Base-by-base conservation (phyloP, 176 grass and related monocot species). In the Aegilops speltoides region DNA sequence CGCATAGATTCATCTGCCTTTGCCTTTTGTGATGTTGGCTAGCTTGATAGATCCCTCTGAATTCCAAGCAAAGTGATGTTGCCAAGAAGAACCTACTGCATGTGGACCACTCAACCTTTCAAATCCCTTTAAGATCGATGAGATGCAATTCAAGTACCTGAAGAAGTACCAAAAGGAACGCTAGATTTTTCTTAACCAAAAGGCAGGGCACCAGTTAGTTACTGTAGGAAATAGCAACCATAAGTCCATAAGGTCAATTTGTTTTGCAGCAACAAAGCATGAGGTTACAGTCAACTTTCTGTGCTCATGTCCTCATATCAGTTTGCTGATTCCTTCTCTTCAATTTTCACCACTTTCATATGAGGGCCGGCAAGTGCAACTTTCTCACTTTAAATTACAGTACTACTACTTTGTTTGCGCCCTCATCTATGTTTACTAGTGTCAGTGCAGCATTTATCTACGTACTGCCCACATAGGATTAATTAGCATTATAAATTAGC, bases 291-390 rank as follows among this genome's bases (percentile, higher is more conserved):
- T 20, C 61, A 64, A 14, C 24, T 68, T 68, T 81, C 6, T 52
- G 12, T 66, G 20, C 11, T 65, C 63, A 43, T 10, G 64, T 34
- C 33, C 33, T 34, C 33, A 34, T 34, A 34, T 34, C 33, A 34
- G 33, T 34, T 34, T 34, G 33, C 1, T 34, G 33, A 34, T 34
- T 34, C 33, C 33, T 50, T 34, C 17, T 4, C 24, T 76, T 54
- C 61, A 28, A 28, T 26, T 76, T 54, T 60, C 50, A 32, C 40
- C 74, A 33, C 77, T 81, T 87, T 82, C 61, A 64, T 45, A 57
- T 32, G 59, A 79, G 86, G 69, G 61, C 67, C 17, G 17, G 17
- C 7, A 80, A 73, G 67, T 46, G 77, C 59, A 79, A 78, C 74
- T n/a, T 64, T 65, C 71, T 22, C 23, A 11, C 14, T 17, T 26